Percentiles rank a stretch among this genome's conserved stretches.
Evolutionary conservation across 1,139 yeast genomes (phyloP).

Genomic region (Nadsonia starkeyi-henricii): DNA sequence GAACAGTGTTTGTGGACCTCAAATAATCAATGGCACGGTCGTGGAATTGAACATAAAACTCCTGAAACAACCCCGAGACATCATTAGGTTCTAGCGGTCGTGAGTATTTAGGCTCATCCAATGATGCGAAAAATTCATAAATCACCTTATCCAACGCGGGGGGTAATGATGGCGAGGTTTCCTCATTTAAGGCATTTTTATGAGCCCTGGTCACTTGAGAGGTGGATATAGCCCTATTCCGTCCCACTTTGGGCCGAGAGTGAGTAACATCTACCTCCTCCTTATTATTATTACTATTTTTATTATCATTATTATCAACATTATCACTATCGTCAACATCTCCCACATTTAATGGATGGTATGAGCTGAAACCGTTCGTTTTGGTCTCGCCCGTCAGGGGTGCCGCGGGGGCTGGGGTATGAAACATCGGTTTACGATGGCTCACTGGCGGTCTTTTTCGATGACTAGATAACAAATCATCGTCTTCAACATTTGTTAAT

Average conservation of each 20-base stretch:
- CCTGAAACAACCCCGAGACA: conserved; percentile 38
- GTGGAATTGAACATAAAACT: conserved; percentile 32
- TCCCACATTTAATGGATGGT: no score
- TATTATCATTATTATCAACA: no score
- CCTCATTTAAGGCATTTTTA: not conserved
- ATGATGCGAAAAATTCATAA: conserved; percentile 3
- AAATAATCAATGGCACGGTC: conserved; percentile 7
- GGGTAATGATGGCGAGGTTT: not conserved
- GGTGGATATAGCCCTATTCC: not conserved
- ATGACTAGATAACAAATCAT: no score
- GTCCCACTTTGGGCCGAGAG: not conserved
- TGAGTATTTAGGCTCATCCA: conserved; percentile 36
- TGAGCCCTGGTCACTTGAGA: not conserved
- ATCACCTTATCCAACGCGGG: not conserved
- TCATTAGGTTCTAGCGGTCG: conserved; percentile 40
- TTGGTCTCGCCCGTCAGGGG: not conserved
- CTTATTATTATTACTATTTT: no score
- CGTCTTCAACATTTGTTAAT: no score
- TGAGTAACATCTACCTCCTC: no score
- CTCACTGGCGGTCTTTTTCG: not conserved
- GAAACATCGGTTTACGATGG: not conserved
- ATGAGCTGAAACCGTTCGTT: no score
- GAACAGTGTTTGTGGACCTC: conserved; percentile 2
- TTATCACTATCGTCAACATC: no score
- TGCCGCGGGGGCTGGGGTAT: not conserved